Evolutionary conservation across 257 asterid genomes (phyloP).

Genomic region (Capsicum pubescens): DNA sequence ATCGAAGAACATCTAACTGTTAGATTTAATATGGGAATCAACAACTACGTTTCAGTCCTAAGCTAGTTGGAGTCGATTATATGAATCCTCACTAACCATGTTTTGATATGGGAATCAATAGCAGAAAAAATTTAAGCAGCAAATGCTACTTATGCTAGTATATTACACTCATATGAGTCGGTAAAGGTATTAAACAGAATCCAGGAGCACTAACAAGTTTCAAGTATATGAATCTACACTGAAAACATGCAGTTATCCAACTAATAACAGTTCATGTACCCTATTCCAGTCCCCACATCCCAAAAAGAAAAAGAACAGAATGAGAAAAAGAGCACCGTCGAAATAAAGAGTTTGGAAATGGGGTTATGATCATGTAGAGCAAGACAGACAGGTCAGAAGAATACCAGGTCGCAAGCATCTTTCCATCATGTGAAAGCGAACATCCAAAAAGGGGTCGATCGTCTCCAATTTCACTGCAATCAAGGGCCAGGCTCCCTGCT

Average conservation of each 20-base stretch:
- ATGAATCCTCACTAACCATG: neutral
- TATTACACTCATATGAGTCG: constrained; percentile 13
- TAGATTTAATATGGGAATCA: neutral
- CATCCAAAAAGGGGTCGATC: constrained; percentile 95
- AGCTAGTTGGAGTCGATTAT: neutral
- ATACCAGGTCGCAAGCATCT: constrained; percentile 95
- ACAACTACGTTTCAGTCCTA: neutral
- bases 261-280: neutral
- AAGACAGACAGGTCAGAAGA: constrained; percentile 1
- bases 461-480: constrained; percentile 87
- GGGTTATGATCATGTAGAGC: neutral
- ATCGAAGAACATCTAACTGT: neutral
- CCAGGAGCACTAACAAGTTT: neutral
- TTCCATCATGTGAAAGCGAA: constrained; percentile 81
- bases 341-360: neutral
- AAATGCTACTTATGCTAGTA: neutral
- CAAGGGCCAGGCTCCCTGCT: constrained; percentile 65
- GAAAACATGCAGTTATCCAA: neutral
- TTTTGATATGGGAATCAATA: neutral
- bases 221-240: neutral
- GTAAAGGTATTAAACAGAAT: neutral
- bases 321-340: neutral
- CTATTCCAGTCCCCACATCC: neutral
- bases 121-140: neutral
- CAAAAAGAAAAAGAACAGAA: neutral